These are phyloP conservation scores for Plenodomus tracheiphilus DNA, from an alignment of 2,329 filamentous ascomycete species.

Conservation along the genomic window DNA sequence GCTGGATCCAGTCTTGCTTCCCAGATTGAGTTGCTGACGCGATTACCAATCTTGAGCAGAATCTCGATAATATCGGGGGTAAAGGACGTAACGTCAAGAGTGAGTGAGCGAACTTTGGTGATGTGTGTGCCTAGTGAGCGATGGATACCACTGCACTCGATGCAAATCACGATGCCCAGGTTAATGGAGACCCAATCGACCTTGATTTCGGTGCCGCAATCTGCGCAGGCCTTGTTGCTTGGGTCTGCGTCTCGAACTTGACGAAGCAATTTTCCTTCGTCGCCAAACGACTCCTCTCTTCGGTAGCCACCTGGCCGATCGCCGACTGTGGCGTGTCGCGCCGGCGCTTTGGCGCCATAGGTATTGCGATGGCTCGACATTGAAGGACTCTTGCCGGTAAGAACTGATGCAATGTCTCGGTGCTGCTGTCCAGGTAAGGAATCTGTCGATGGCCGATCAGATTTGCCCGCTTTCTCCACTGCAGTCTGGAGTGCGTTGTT, in stretches of 20 bases:
- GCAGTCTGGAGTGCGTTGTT: conserved; percentile 97
- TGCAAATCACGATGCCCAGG: conserved; percentile 91
- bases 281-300: conserved; percentile 73
- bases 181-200: conserved; percentile 99
- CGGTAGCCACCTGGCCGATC: conserved; percentile 73
- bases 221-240: conserved; percentile 90
- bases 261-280: conserved; percentile 83
- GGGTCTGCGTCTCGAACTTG: conserved; percentile 87
- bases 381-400: conserved; percentile 88
- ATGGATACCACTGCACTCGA: conserved; percentile 97
- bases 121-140: conserved; percentile 96
- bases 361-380: conserved; percentile 61
- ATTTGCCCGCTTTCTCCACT: conserved; percentile 74
- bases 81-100: conserved; percentile 93
- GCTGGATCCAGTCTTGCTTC: conserved; percentile 78
- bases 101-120: conserved; percentile 93
- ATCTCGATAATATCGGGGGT: conserved; percentile 96
- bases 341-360: conserved; percentile 63
- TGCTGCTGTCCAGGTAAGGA: conserved; percentile 63
- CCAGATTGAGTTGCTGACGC: conserved; percentile 96
- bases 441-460: conserved; percentile 53
- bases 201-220: conserved; percentile 88
- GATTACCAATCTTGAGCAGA: conserved; percentile 86
- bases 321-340: conserved; percentile 87
- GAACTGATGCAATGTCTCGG: conserved; percentile 86